Evolutionary conservation across 129 eudicot genomes (phyloP).

Genomic region (Solidago caesia): DNA sequence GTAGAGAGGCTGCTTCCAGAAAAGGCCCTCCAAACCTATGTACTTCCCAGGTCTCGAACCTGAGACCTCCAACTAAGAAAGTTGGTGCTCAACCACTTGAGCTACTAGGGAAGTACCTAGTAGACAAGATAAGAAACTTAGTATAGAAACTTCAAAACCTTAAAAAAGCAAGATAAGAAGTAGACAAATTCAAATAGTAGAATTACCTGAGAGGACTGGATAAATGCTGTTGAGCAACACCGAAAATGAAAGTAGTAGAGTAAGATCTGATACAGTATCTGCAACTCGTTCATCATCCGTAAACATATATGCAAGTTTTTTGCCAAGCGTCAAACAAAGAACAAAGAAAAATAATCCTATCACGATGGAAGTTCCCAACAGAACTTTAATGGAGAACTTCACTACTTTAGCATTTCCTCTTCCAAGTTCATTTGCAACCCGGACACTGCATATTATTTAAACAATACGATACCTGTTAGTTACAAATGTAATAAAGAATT

Average conservation of each 20-base stretch:
- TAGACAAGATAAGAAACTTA: too few relatives aligned
- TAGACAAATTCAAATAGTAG: neutral
- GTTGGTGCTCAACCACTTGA: too few relatives aligned
- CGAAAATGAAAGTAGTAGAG: slow-evolving; percentile 62
- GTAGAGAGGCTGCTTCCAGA: too few relatives aligned
- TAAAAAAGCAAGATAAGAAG: neutral
- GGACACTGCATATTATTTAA: slow-evolving; percentile 45
- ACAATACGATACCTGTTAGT: neutral
- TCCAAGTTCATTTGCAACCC: slow-evolving; percentile 92
- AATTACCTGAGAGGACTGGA: slow-evolving; percentile 78
- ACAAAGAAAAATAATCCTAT: slow-evolving; percentile 63
- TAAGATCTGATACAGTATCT: slow-evolving; percentile 58
- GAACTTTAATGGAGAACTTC: slow-evolving; percentile 72
- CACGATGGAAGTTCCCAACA: slow-evolving; percentile 55
- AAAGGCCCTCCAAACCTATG: too few relatives aligned
- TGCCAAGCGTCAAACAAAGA: slow-evolving; percentile 61
- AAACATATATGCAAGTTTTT: slow-evolving; percentile 57
- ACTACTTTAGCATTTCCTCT: slow-evolving; percentile 81
- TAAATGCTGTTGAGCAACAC: slow-evolving; percentile 77
- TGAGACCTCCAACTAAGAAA: too few relatives aligned
- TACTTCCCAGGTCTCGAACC: too few relatives aligned
- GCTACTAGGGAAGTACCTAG: too few relatives aligned
- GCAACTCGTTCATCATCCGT: slow-evolving; percentile 66
- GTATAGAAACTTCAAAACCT: neutral
- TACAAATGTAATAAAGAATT: neutral